Evolutionary conservation across 441 rosid genomes (phyloP).

Genomic region (Aquilaria agallochum): DNA sequence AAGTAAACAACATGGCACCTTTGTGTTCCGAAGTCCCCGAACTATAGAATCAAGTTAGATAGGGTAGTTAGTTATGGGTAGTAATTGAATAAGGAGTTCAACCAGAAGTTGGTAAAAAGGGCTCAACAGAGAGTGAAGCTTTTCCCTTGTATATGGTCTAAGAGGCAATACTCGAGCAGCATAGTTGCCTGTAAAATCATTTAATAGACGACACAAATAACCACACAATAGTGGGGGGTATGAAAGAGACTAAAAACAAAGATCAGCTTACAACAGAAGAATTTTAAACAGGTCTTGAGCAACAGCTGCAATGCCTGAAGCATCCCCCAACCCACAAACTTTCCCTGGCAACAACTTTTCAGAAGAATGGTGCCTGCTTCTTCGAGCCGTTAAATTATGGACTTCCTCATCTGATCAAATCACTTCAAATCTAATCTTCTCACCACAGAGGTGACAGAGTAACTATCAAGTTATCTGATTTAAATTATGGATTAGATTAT

Average conservation of each 20-base stretch:
- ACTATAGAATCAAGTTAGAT: constrained; percentile 23
- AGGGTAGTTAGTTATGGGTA: not conserved
- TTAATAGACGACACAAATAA: not conserved
- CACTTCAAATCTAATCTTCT: too few relatives aligned
- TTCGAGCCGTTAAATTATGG: too few relatives aligned
- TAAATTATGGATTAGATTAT: too few relatives aligned
- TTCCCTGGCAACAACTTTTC: constrained; percentile 25
- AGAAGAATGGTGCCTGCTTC: constrained; percentile 38
- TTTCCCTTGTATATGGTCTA: constrained; percentile 85
- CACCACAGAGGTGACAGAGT: too few relatives aligned
- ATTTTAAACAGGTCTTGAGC: constrained; percentile 30
- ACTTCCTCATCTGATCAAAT: too few relatives aligned
- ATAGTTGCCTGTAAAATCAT: constrained; percentile 21
- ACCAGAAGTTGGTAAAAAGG: constrained; percentile 65
- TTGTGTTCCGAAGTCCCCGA: constrained; percentile 56
- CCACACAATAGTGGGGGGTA: not conserved
- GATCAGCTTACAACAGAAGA: constrained; percentile 18
- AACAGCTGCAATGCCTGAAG: constrained; percentile 37
- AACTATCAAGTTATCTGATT: too few relatives aligned
- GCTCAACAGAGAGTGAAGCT: constrained; percentile 76
- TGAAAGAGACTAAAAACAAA: not conserved
- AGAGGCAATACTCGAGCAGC: constrained; percentile 60
- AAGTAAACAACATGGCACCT: constrained; percentile 71
- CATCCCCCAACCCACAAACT: constrained; percentile 21
- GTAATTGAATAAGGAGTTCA: not conserved